A percentile compares a stretch with the other conserved stretches of the same genome.
Evolutionary conservation across 2,329 filamentous ascomycete species (phyloP).

Genomic region (Pyrenophora graminea): DNA sequence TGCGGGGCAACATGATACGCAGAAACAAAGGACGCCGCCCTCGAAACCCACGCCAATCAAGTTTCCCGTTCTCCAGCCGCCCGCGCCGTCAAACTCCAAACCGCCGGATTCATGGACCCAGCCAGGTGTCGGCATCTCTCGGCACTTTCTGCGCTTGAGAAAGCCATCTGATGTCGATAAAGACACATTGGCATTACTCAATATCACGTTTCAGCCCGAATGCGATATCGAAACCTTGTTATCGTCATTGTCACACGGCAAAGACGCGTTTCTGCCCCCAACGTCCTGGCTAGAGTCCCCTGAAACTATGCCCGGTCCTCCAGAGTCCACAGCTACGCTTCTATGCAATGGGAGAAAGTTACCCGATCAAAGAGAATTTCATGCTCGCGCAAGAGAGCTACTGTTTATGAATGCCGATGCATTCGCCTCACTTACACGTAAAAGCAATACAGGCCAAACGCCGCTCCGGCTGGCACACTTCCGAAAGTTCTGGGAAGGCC

Average conservation of each 20-base stretch:
- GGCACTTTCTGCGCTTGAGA: conserved; percentile 50
- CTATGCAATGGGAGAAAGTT: conserved; percentile 56
- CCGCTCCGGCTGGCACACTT: conserved; percentile 59
- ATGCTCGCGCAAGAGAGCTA: conserved; percentile 56
- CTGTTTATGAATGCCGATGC: conserved; percentile 60
- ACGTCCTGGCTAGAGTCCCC: conserved; percentile 39
- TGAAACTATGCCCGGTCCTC: conserved; percentile 27
- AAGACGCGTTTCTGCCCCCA: conserved; percentile 47
- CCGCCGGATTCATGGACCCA: conserved; percentile 41
- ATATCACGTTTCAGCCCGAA: conserved; percentile 46
- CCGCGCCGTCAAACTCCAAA: conserved; percentile 30
- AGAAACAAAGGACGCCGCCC: conserved; percentile 53
- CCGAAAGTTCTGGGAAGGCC: conserved; percentile 63
- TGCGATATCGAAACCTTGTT: conserved; percentile 49
- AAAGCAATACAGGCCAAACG: conserved; percentile 51
- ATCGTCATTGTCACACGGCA: conserved; percentile 36
- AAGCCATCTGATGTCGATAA: conserved; percentile 49
- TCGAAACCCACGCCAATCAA: conserved; percentile 55
- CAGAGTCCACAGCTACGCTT: conserved; percentile 32
- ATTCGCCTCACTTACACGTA: conserved; percentile 60
- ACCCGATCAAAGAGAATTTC: conserved; percentile 55
- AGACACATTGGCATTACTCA: conserved; percentile 49
- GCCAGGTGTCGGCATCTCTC: conserved; percentile 47
- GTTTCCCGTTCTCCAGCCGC: conserved; percentile 55
- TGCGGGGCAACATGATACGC: conserved; percentile 46